phyloP scores from a whole-genome alignment of 768 basidiomycete genomes.

The Gymnopilus dilepis region DNA sequence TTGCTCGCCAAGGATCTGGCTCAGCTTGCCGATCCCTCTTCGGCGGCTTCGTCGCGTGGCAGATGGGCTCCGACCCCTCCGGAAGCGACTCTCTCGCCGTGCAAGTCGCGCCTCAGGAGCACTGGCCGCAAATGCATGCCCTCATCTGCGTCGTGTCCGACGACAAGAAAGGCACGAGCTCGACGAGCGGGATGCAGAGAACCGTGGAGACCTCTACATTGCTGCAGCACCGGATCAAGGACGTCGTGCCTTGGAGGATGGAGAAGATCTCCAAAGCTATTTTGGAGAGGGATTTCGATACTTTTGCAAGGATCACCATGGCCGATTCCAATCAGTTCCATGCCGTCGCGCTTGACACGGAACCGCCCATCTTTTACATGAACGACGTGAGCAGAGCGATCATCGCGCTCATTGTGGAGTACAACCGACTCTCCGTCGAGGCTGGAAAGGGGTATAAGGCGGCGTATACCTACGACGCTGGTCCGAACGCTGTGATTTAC shows the following conservation, averaged over 20 bases:
- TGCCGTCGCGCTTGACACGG: constrained; percentile 94
- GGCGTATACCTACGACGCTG: constrained; percentile 99
- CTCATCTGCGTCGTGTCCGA: constrained; percentile 97
- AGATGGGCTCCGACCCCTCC: constrained; percentile 66
- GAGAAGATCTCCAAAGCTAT: constrained; percentile 82
- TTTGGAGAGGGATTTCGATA: constrained; percentile 76
- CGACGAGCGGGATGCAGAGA: constrained; percentile 96
- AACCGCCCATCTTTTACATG: constrained; percentile 99
- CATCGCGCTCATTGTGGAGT: constrained; percentile 88
- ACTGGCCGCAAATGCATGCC: constrained; percentile 97
- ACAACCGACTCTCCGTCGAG: constrained; percentile 80
- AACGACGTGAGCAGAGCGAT: constrained; percentile 97
- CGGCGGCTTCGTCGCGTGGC: constrained; percentile 97
- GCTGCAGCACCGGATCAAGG: constrained; percentile 84
- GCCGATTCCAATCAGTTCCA: constrained; percentile 99
- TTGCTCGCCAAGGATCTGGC: constrained; percentile 96
- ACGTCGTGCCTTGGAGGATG: constrained; percentile 92
- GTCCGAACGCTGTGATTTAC: constrained; percentile 98
- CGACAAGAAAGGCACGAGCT: constrained; percentile 95
- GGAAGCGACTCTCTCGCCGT: constrained; percentile 90
- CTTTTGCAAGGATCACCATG: constrained; percentile 94
- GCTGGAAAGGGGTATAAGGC: constrained; percentile 68
- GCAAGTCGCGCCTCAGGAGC: constrained; percentile 79
- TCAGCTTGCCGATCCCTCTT: constrained; percentile 98
- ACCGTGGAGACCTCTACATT: constrained; percentile 92